Evolutionary conservation across 177 flowering plant genomes (phyloP).

Genomic region (Vitis hybrid): DNA sequence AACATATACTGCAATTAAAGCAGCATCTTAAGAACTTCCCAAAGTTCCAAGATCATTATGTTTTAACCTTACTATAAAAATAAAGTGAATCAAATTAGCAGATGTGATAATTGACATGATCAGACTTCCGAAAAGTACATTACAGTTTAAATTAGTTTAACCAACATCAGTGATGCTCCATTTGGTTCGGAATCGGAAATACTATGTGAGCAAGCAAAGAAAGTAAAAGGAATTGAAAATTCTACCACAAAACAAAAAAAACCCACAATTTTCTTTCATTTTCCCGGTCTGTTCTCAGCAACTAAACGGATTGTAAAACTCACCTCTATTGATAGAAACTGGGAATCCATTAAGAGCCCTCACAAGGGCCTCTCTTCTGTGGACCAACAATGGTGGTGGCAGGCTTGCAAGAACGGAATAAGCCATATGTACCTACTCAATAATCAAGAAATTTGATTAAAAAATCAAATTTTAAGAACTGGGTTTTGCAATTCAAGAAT

Average conservation of each 20-base stretch:
- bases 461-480: background rate
- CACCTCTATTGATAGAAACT: slow-evolving; percentile 27
- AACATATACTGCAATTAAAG: too few species aligned
- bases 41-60: too few species aligned
- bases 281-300: background rate
- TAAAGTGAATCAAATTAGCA: too few species aligned
- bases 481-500: background rate
- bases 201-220: too few species aligned
- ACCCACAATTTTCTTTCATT: background rate
- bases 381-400: slow-evolving; percentile 33
- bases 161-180: too few species aligned
- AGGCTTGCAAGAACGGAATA: slow-evolving; percentile 29
- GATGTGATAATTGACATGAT: too few species aligned
- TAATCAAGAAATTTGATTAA: background rate
- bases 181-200: too few species aligned
- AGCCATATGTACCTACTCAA: slow-evolving; percentile 34
- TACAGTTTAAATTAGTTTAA: too few species aligned
- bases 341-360: slow-evolving; percentile 23
- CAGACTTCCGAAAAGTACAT: too few species aligned
- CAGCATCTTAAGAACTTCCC: too few species aligned
- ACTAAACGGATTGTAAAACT: background rate
- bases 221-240: background rate
- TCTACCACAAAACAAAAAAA: background rate
- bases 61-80: too few species aligned
- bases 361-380: slow-evolving; percentile 31